Base-by-base conservation (phyloP, 345 rosid species). In the Aquilaria malaccensis region DNA sequence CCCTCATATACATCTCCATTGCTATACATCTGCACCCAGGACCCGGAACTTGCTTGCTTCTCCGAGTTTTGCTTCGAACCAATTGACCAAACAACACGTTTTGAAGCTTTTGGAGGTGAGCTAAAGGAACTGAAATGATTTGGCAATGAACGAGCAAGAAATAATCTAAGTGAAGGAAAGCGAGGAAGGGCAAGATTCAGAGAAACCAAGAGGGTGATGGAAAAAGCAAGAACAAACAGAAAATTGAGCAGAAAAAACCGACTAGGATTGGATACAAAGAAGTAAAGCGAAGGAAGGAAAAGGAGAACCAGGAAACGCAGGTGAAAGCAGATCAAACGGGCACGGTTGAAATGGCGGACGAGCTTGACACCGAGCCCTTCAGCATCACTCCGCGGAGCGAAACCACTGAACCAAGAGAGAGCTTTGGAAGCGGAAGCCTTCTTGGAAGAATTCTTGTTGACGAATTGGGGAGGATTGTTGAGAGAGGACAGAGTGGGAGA, bases 1-100 rank as follows among this genome's bases (percentile, higher is more conserved):
- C 96, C 96, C 59, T 89, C 96, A 56, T 86, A 89, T 9, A 84
- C 87, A 83, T 89, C 94, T 53, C 89, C 87, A 2, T 85, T 84
- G 62, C 89, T 80, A 48, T 81, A 84, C 71, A 74, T 80, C 30
- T 83, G 82, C 65, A 89, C 93, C 86, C 81, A 78, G 10, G 83
- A 81, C 10, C 96, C 96, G 3, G 91, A 86, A 60, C 63, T 77
- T 0, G 69, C 72, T 70, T 67, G 77, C 70, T 77, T 81, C 71
- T 80, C 82, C 0, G 56, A 58, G 1, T 81, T 84, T 9, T 86
- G 84, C 73, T 80, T 84, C 37, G 94, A 78, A 15, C 94, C 96
- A 63, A 89, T 89, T 50, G 96, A 89, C 94, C 96, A 89, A 41
- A 86, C 77, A 45, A 89, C 94, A 6, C 86, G 83, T 15, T 72